phyloP scores from a whole-genome alignment of 768 basidiomycete species.

The Pleurotus sapidus region DNA sequence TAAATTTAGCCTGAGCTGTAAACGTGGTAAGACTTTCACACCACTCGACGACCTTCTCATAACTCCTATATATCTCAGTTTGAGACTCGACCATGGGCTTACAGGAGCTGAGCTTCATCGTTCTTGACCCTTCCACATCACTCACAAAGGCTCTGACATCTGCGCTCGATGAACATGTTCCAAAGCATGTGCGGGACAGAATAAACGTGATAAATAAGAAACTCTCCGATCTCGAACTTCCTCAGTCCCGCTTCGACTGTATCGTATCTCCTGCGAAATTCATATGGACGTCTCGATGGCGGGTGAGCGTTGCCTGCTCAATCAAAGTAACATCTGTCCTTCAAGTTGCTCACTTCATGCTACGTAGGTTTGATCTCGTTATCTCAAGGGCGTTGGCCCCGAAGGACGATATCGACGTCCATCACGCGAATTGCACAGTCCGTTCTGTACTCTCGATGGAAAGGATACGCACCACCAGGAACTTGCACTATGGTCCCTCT shows the following conservation, averaged over 20 bases:
- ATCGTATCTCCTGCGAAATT: conserved; percentile 13
- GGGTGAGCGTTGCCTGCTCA: too few relatives aligned
- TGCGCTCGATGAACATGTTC: conserved; percentile 5
- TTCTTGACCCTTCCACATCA: conserved; percentile 10
- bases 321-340: too few relatives aligned
- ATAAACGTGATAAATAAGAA: conserved; percentile 3
- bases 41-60: too few relatives aligned
- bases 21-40: too few relatives aligned
- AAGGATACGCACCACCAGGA: conserved; percentile 24
- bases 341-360: too few relatives aligned
- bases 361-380: conserved; percentile 8
- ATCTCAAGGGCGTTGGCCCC: conserved; percentile 6
- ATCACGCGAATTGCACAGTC: conserved; percentile 14
- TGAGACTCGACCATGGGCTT: neutral
- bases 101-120: conserved; percentile 1
- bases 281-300: conserved; percentile 11
- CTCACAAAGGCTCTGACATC: conserved; percentile 4
- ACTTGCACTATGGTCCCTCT: conserved; percentile 23
- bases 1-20: too few relatives aligned
- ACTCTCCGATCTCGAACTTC: conserved; percentile 2
- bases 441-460: conserved; percentile 18
- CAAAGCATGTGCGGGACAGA: neutral
- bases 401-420: conserved; percentile 3
- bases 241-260: conserved; percentile 8
- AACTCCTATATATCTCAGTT: too few relatives aligned